Evolutionary conservation across 1,139 yeast genomes (phyloP).

Genomic region (Geotrichum europaeum): DNA sequence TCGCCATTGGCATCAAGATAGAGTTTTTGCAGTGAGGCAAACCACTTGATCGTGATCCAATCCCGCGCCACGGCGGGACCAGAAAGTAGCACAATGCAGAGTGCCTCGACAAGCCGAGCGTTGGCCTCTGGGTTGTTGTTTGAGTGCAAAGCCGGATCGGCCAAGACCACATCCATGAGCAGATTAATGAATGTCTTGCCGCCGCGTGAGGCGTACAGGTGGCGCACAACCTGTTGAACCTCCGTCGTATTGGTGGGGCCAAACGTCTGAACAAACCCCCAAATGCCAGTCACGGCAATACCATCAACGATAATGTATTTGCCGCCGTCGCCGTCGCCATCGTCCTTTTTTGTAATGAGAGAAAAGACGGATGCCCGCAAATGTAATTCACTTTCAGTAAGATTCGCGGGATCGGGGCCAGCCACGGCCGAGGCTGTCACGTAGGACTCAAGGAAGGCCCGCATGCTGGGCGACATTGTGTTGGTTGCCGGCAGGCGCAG

Average conservation of each 20-base stretch:
- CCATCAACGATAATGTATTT: constrained; percentile 10
- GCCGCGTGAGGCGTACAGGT: constrained; percentile 13
- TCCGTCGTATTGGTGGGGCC: constrained; percentile 10
- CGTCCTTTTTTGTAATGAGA: constrained; percentile 4
- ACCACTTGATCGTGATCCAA: constrained; percentile 17
- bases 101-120: neutral
- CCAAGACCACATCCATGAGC: constrained; percentile 7
- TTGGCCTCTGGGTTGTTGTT: neutral
- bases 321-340: neutral
- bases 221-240: neutral
- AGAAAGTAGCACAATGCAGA: constrained; percentile 5
- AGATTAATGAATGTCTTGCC: constrained; percentile 16
- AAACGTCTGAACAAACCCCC: constrained; percentile 10
- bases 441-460: constrained; percentile 16
- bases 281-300: constrained; percentile 7
- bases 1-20: neutral
- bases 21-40: constrained; percentile 4
- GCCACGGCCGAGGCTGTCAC: neutral
- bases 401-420: neutral
- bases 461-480: constrained; percentile 11
- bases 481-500: constrained; percentile 1
- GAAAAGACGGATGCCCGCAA: constrained; percentile 14
- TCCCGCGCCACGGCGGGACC: constrained; percentile 15
- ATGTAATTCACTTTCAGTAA: neutral
- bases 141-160: neutral